These are phyloP conservation scores for Pseudonectria foliicola DNA, from an alignment of 2,329 filamentous ascomycete species.

Conservation along the genomic window DNA sequence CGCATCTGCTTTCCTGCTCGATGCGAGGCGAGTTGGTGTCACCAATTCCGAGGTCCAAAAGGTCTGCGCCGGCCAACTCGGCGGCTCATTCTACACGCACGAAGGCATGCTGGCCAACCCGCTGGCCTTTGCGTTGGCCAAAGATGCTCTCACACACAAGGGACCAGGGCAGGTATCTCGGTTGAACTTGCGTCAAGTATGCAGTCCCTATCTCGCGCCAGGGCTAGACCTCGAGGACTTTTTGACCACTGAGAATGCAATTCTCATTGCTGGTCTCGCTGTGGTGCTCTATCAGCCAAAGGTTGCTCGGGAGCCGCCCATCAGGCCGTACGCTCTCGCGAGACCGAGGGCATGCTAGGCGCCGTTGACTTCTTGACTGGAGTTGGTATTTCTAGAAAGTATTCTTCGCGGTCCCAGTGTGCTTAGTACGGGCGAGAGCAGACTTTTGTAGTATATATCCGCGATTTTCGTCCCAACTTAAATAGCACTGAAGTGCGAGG, in stretches of 20 bases:
- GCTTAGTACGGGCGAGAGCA: too few species aligned
- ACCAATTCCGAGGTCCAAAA: conserved; percentile 43
- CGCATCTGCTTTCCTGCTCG: conserved; percentile 40
- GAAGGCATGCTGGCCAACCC: conserved; percentile 34
- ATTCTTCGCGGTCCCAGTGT: too few species aligned
- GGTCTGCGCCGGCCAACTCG: conserved; percentile 32
- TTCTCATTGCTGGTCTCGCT: not conserved
- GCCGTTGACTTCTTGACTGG: too few species aligned
- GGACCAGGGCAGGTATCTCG: conserved; percentile 3
- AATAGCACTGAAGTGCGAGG: too few species aligned
- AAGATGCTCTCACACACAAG: conserved; percentile 21
- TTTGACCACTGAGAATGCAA: conserved; percentile 4
- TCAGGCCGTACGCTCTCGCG: conserved; percentile 1
- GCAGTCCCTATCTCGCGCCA: conserved; percentile 1
- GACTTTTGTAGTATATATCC: too few species aligned
- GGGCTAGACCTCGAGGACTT: conserved; percentile 3
- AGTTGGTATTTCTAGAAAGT: too few species aligned
- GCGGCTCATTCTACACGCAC: conserved; percentile 41
- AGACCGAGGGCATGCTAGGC: too few species aligned
- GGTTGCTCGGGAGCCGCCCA: conserved; percentile 1
- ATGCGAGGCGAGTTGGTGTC: conserved; percentile 36
- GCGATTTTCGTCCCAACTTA: too few species aligned
- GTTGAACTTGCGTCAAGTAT: conserved; percentile 1
- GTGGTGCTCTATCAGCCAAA: conserved; percentile 1
- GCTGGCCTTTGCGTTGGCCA: conserved; percentile 32